Conservation (phyloP, 78 protist species). For the Mantamonas sphyraenae region DNA sequence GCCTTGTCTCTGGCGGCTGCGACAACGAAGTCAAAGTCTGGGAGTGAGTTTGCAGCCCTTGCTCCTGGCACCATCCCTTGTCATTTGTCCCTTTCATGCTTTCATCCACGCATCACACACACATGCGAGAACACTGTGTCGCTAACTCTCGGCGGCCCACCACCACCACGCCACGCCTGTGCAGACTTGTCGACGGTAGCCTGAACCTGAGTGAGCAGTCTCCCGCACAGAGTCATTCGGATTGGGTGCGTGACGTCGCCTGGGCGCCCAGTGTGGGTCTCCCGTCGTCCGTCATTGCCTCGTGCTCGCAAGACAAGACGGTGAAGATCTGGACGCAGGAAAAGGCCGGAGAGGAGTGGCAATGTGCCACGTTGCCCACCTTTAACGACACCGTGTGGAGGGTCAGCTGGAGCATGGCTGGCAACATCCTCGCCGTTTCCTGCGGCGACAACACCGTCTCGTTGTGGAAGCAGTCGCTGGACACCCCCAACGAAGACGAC, state of each 20-base stretch:
- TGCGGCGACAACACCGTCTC: conserved; percentile 66
- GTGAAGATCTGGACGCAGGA: conserved; percentile 73
- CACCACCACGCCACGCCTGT: background rate
- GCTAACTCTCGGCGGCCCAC: background rate
- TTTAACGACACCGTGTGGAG: conserved; percentile 76
- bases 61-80: background rate
- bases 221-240: conserved; percentile 80
- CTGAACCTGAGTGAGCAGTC: background rate
- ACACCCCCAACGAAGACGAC: conserved; percentile 4
- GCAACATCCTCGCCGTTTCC: conserved; percentile 77
- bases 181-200: background rate
- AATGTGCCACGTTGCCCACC: conserved; percentile 29
- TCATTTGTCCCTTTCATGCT: too few species aligned
- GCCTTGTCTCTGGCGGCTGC: conserved; percentile 87
- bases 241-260: conserved; percentile 97
- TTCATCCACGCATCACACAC: too few species aligned
- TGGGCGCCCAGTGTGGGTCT: conserved; percentile 84
- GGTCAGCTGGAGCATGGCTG: conserved; percentile 74
- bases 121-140: too few species aligned
- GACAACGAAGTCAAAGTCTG: conserved; percentile 82
- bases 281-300: conserved; percentile 48
- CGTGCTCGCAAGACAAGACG: conserved; percentile 77
- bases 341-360: background rate
- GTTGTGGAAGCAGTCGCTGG: conserved; percentile 28
- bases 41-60: conserved; percentile 8